Percentiles rank a stretch among this genome's conserved stretches.
Evolutionary conservation across 768 basidiomycete genomes (phyloP).

Genomic region (Leucocoprinus birnbaumii): DNA sequence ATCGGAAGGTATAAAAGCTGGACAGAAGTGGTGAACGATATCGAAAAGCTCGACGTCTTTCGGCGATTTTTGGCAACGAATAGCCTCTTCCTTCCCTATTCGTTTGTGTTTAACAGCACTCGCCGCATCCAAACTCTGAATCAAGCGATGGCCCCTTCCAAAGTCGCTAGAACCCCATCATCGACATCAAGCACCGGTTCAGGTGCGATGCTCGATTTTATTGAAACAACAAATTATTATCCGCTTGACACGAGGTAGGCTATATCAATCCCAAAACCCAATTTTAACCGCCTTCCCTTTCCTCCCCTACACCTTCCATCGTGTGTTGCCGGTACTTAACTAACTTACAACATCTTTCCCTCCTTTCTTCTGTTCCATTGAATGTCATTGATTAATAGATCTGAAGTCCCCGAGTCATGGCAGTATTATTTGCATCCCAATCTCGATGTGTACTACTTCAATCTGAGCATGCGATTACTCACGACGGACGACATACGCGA

Average conservation of each 20-base stretch:
- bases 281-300: conserved; percentile 7
- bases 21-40: not conserved
- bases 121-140: not conserved
- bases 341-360: no score
- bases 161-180: not conserved
- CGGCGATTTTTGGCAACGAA: no score
- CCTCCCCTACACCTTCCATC: conserved; percentile 5
- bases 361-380: no score
- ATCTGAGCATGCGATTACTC: conserved; percentile 30
- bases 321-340: conserved; percentile 8
- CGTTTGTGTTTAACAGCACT: no score
- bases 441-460: conserved; percentile 42
- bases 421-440: conserved; percentile 37
- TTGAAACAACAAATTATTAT: conserved; percentile 17
- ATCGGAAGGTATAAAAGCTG: conserved; percentile 4
- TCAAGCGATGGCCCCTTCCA: not conserved
- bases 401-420: conserved; percentile 28
- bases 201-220: conserved; percentile 13
- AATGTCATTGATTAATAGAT: conserved; percentile 14
- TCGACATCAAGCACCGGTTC: not conserved
- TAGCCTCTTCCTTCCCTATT: not conserved
- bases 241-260: conserved; percentile 13
- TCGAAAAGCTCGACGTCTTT: no score
- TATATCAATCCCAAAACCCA: conserved; percentile 13
- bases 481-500: conserved; percentile 38